phyloP scores from a whole-genome alignment of 2,329 filamentous ascomycete genomes.

The Xylaria sp. region DNA sequence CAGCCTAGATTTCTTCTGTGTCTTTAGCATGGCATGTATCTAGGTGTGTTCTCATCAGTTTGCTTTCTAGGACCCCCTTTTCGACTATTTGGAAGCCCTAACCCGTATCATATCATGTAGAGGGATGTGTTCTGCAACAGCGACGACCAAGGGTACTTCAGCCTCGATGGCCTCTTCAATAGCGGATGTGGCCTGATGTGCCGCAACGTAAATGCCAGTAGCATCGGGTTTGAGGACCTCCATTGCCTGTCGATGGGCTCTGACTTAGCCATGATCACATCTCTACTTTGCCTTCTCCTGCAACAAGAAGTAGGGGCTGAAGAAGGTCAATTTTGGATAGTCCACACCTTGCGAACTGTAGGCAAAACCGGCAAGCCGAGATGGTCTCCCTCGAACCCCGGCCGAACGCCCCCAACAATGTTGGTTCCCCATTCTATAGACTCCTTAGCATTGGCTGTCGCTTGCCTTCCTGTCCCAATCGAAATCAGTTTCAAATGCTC shows the following conservation, averaged over 20 bases:
- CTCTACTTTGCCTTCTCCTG: not conserved
- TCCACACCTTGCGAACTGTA: slow-evolving; percentile 66
- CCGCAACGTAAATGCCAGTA: slow-evolving; percentile 82
- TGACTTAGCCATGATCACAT: slow-evolving; percentile 27
- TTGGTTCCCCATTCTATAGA: slow-evolving; percentile 83
- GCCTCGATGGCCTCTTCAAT: slow-evolving; percentile 85
- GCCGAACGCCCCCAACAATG: slow-evolving; percentile 81
- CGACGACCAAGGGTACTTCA: slow-evolving; percentile 79
- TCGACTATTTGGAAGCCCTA: slow-evolving; percentile 42
- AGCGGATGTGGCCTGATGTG: slow-evolving; percentile 75
- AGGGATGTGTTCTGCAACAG: slow-evolving; percentile 80
- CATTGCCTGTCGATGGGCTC: slow-evolving; percentile 63
- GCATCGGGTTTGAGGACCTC: slow-evolving; percentile 78
- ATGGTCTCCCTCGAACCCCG: slow-evolving; percentile 76
- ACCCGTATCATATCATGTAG: slow-evolving; percentile 78
- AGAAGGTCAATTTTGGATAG: not conserved
- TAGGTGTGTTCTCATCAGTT: slow-evolving; percentile 48
- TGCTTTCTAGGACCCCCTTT: slow-evolving; percentile 19
- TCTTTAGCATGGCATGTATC: slow-evolving; percentile 75
- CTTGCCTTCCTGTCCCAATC: slow-evolving; percentile 55
- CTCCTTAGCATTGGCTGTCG: slow-evolving; percentile 80
- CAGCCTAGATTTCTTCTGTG: slow-evolving; percentile 74
- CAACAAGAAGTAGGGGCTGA: not conserved
- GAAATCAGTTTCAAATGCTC: slow-evolving; percentile 14
- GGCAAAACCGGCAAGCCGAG: slow-evolving; percentile 78